These are phyloP conservation scores for Flaveria ramosissima DNA, from an alignment of 129 eudicot genomes.

Conservation along the genomic window DNA sequence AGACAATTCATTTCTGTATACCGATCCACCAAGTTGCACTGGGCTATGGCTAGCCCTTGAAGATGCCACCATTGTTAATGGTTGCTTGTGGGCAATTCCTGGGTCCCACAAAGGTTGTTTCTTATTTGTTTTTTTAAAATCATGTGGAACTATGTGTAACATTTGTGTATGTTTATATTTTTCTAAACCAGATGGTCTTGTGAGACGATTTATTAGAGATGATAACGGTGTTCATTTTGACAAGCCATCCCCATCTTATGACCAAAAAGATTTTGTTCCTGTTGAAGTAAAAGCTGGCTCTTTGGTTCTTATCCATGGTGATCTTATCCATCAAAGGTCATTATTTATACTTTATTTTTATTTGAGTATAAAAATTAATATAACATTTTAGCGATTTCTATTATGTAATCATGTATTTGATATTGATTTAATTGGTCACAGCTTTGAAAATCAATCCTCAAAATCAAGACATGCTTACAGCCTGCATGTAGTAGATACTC, in stretches of 20 bases:
- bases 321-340: conserved; percentile 97
- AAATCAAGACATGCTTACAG: conserved; percentile 96
- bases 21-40: conserved; percentile 89
- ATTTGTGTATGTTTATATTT: not conserved
- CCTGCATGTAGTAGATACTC: conserved; percentile 88
- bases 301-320: conserved; percentile 88
- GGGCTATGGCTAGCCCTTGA: conserved; percentile 98
- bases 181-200: conserved; percentile 64
- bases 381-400: no score
- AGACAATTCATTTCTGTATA: conserved; percentile 89
- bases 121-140: not conserved
- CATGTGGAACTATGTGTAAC: not conserved
- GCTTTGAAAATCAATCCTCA: conserved; percentile 87
- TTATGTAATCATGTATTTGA: no score
- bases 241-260: conserved; percentile 75
- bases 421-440: conserved; percentile 29
- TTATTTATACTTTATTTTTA: not conserved
- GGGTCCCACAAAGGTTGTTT: conserved; percentile 82
- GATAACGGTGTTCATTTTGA: conserved; percentile 86
- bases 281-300: conserved; percentile 98
- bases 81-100: conserved; percentile 99
- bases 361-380: no score
- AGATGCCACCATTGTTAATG: conserved; percentile 81
- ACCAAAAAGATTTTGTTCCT: conserved; percentile 82
- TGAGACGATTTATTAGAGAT: conserved; percentile 85